Conservation (phyloP, 768 basidiomycete genomes). For the Leccinum pellstonianum region DNA sequence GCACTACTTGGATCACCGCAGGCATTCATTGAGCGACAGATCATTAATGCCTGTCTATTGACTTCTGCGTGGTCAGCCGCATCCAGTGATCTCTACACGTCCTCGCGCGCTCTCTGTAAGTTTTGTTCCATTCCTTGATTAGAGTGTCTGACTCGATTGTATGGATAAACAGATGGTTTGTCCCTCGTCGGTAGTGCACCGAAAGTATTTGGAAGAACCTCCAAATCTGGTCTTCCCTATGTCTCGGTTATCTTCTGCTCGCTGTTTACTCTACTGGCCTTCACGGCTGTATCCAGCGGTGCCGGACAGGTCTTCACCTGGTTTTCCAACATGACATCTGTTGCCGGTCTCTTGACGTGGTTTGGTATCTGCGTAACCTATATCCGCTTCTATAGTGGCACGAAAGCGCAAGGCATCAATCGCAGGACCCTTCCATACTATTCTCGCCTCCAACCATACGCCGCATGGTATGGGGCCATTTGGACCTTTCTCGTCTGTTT, state of each 20-base stretch:
- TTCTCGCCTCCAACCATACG: slow-evolving; percentile 67
- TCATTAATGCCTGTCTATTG: slow-evolving; percentile 81
- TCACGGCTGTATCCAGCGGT: slow-evolving; percentile 69
- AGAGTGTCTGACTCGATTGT: background rate
- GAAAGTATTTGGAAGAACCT: slow-evolving; percentile 67
- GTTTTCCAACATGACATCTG: slow-evolving; percentile 76
- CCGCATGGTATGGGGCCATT: slow-evolving; percentile 53
- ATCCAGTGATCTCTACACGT: slow-evolving; percentile 85
- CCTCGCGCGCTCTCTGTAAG: slow-evolving; percentile 82
- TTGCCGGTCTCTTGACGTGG: slow-evolving; percentile 77
- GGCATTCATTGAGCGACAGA: slow-evolving; percentile 34
- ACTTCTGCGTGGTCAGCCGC: slow-evolving; percentile 94
- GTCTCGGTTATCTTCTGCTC: slow-evolving; percentile 69
- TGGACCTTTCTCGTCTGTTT: slow-evolving; percentile 51
- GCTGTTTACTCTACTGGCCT: slow-evolving; percentile 68
- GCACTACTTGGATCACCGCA: slow-evolving; percentile 16
- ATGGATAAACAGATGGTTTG: slow-evolving; percentile 60
- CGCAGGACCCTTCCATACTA: slow-evolving; percentile 69
- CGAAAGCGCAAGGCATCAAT: slow-evolving; percentile 77
- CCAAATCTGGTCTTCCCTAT: slow-evolving; percentile 73
- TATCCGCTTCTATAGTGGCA: slow-evolving; percentile 80
- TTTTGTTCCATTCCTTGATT: slow-evolving; percentile 3
- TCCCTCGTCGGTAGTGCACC: slow-evolving; percentile 82
- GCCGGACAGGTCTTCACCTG: slow-evolving; percentile 76
- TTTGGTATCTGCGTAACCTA: slow-evolving; percentile 75